A percentile compares a stretch with the other conserved stretches of the same genome.
phyloP scores from a whole-genome alignment of 306 rosid genomes.

The Citrullus mucosospermus region DNA sequence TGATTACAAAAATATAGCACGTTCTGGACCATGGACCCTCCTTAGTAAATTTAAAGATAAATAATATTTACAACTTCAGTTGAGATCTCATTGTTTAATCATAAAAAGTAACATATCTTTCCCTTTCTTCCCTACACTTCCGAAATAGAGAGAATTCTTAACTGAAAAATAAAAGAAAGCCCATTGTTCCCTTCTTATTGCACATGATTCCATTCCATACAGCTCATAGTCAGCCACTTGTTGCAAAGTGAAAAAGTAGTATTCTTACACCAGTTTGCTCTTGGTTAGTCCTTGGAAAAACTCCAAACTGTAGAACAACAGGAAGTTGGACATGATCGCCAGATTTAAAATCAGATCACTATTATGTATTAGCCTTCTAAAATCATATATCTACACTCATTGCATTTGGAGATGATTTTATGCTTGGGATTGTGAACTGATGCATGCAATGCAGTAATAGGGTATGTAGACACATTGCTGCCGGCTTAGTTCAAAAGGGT shows the following conservation, averaged over 20 bases:
- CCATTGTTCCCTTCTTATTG: not conserved
- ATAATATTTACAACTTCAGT: not conserved
- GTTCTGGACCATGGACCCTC: not conserved
- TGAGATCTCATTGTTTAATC: not conserved
- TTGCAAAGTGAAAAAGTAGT: too few species aligned
- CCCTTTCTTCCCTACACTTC: not conserved
- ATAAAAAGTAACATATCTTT: not conserved
- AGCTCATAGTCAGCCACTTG: too few species aligned
- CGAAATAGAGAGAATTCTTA: not conserved
- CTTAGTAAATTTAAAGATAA: not conserved
- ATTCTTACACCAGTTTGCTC: too few species aligned
- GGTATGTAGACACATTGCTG: not conserved
- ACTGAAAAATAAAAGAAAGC: not conserved
- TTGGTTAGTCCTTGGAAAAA: too few species aligned
- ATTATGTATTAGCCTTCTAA: not conserved
- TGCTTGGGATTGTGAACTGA: not conserved
- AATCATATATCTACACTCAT: not conserved
- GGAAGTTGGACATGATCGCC: too few species aligned
- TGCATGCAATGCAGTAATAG: not conserved
- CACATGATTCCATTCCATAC: too few species aligned
- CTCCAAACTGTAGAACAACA: too few species aligned
- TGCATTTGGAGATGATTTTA: not conserved
- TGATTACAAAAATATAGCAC: not conserved
- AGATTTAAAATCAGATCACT: not conserved
- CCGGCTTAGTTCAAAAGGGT: not conserved